Evolutionary conservation across 2,329 filamentous ascomycete species (phyloP), one percentile per base, ranked within the genome.

Genomic region (Fusarium austroafricanum): DNA sequence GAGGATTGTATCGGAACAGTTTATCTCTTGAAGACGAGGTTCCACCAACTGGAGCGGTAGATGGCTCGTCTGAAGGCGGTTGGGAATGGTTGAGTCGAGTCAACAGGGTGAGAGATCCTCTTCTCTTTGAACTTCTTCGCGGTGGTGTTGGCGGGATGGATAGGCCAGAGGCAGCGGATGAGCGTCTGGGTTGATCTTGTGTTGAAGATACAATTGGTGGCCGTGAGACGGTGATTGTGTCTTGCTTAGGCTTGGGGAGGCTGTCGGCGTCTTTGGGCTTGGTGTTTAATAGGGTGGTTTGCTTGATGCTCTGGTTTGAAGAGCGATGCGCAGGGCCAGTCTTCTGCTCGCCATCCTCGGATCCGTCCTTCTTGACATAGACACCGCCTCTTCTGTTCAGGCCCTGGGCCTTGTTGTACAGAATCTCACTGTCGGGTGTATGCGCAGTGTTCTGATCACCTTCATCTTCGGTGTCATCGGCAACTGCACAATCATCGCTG

Each of bases 81-180:
- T 65, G 55, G 6, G 47, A 26, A 21, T 67, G 29, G 33, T 71
- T 70, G 2, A 65, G 42, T 8, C 66, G 63, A 2, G 57, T 61
- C 2, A 71, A 35, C 8, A 71, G 49, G 2, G 59, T 65, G 2
- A 70, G 55, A 15, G 71, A 70, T 5, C 61, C 61, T 28, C 56
- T 65, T 23, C 73, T 61, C 50, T 75, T 75, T 12, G 72, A 73
- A 49, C 71, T 75, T 59, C 47, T 68, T 26, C 72, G 59, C 0
- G 73, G 73, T 0, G 73, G 73, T 7, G 61, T 53, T 2, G 72
- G 70, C 0, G 64, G 62, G 2, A 43, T 55, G 7, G 72, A 68
- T 10, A 59, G 26, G 0, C 29, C 23, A 10, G 69, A 71, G 3
- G 65, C 37, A 10, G 28, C 11, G 2, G 72, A 74, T 53, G 37